phyloP scores from a whole-genome alignment of 352 stramenopile species.

The Phytophthora pistaciae region DNA sequence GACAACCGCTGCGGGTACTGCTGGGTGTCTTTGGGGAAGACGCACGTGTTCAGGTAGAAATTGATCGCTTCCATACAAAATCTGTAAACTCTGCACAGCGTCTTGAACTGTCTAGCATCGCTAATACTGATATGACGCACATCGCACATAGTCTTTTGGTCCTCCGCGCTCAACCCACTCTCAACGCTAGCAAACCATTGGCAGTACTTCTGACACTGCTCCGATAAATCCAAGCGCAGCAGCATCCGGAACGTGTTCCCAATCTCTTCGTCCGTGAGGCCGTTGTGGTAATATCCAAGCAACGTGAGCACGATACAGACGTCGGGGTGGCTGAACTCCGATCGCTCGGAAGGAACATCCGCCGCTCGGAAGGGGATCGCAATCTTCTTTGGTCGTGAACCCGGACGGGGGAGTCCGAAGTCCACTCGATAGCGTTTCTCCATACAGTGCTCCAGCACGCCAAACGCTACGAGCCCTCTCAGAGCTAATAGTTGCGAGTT shows the following conservation, averaged over 20 bases:
- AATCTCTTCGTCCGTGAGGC: constrained; percentile 64
- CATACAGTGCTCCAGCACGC: constrained; percentile 83
- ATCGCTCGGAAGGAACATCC: constrained; percentile 66
- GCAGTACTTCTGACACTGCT: constrained; percentile 70
- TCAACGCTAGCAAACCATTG: constrained; percentile 69
- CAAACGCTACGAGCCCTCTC: constrained; percentile 78
- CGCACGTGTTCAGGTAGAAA: constrained; percentile 84
- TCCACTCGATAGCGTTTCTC: constrained; percentile 87
- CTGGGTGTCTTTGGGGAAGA: constrained; percentile 85
- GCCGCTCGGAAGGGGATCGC: constrained; percentile 88
- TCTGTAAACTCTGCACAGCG: constrained; percentile 44
- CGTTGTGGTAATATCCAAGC: constrained; percentile 88
- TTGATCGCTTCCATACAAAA: constrained; percentile 83
- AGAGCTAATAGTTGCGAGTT: constrained; percentile 63
- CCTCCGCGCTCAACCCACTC: constrained; percentile 10
- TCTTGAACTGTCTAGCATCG: constrained; percentile 65
- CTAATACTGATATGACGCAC: constrained; percentile 78
- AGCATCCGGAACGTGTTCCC: constrained; percentile 60
- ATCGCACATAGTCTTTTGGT: constrained; percentile 47
- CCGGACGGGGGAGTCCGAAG: constrained; percentile 66
- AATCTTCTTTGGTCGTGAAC: constrained; percentile 65
- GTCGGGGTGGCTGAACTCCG: constrained; percentile 92
- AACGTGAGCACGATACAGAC: constrained; percentile 81
- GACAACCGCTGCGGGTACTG: constrained; percentile 79
- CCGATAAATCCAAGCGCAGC: constrained; percentile 67